phyloP scores from a whole-genome alignment of 441 rosid species.

The Omphalea diandra region DNA sequence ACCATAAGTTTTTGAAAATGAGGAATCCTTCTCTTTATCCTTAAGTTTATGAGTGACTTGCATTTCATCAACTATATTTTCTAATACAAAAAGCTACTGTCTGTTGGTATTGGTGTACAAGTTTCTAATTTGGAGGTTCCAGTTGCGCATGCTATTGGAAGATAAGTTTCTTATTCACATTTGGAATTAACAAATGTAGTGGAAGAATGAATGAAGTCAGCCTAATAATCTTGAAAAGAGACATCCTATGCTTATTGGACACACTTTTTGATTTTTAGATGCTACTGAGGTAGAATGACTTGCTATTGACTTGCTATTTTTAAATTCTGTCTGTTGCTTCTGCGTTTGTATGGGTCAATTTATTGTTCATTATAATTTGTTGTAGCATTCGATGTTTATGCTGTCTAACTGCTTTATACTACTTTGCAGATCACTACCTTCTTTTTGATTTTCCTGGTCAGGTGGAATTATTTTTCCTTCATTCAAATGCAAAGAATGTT shows the following conservation, averaged over 20 bases:
- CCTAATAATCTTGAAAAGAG: not conserved
- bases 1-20: not conserved
- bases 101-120: not conserved
- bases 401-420: constrained; percentile 14
- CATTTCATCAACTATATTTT: not conserved
- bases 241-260: not conserved
- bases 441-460: constrained; percentile 98
- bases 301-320: not conserved
- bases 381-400: not conserved
- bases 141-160: not conserved
- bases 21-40: not conserved
- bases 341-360: not conserved
- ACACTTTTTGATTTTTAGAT: not conserved
- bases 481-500: constrained; percentile 70
- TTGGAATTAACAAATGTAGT: not conserved
- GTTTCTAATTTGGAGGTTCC: not conserved
- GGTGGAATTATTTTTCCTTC: constrained; percentile 88
- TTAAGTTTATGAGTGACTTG: not conserved
- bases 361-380: not conserved
- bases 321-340: no score
- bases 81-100: not conserved
- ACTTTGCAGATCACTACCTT: constrained; percentile 81
- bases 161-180: not conserved
- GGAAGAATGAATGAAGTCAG: not conserved
- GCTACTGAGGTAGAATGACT: not conserved